Evolutionary conservation across 1,284 basidiomycete species (phyloP).

Genomic region (Fomitopsis pinicola): DNA sequence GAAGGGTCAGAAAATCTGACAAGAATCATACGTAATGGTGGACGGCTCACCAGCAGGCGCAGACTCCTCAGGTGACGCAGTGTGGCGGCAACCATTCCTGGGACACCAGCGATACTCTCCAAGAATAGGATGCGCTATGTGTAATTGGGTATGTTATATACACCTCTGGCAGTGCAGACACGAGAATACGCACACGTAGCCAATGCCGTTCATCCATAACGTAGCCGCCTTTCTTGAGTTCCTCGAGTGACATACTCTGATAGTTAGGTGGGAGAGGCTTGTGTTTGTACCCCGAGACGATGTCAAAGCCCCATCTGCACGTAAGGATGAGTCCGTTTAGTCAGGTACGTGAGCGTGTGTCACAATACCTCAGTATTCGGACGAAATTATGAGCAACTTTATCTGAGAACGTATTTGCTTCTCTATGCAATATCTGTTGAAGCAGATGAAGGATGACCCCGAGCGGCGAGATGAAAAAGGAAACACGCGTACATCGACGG

Average conservation of each 20-base stretch:
- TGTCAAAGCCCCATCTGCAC: slow-evolving; percentile 63
- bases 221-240: slow-evolving; percentile 71
- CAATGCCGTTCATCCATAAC: slow-evolving; percentile 73
- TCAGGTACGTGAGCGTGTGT: not conserved
- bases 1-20: not conserved
- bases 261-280: slow-evolving; percentile 55
- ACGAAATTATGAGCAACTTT: slow-evolving; percentile 69
- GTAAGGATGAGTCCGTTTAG: not conserved
- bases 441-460: not conserved
- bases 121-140: slow-evolving; percentile 78
- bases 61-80: slow-evolving; percentile 81
- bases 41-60: slow-evolving; percentile 65
- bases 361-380: slow-evolving; percentile 43
- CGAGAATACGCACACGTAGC: slow-evolving; percentile 52
- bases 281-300: slow-evolving; percentile 80
- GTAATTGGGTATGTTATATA: not conserved
- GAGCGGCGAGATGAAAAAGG: not conserved
- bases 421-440: slow-evolving; percentile 63
- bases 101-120: slow-evolving; percentile 89
- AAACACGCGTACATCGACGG: slow-evolving; percentile 54
- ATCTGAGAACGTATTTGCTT: slow-evolving; percentile 67
- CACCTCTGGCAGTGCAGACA: too few species aligned
- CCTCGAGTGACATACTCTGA: slow-evolving; percentile 56
- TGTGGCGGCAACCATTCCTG: slow-evolving; percentile 91
- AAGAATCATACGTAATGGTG: not conserved